These are phyloP conservation scores for Termitomyces sp. DNA, from an alignment of 768 basidiomycete genomes.

Conservation along the genomic window DNA sequence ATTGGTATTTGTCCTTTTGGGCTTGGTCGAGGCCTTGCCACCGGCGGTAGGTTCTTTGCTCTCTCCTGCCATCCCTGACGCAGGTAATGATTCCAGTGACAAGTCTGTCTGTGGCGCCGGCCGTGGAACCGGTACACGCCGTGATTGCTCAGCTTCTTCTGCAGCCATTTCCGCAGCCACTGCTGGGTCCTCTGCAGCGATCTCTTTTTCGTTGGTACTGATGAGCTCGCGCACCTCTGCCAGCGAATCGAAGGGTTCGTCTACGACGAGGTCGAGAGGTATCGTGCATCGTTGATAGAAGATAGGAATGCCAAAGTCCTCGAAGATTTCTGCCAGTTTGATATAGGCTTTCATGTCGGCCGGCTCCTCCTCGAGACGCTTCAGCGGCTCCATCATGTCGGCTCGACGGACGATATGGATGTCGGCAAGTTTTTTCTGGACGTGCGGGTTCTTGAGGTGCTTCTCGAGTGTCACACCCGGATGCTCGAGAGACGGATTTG, in stretches of 20 bases:
- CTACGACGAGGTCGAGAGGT: not conserved
- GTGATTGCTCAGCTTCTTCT: not conserved
- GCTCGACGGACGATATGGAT: not conserved
- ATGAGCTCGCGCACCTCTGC: not conserved
- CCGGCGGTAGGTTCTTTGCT: not conserved
- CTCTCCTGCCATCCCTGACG: not conserved
- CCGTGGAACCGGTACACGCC: too few species aligned
- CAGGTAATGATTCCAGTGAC: too few species aligned
- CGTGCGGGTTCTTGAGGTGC: not conserved
- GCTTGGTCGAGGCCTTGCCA: not conserved
- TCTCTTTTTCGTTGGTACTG: not conserved
- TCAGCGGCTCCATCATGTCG: not conserved
- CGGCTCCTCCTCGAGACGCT: not conserved
- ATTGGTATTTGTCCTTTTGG: too few species aligned
- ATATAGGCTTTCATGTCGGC: not conserved
- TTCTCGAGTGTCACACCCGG: not conserved
- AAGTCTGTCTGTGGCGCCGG: not conserved
- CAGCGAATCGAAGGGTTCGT: not conserved
- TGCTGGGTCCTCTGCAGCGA: not conserved
- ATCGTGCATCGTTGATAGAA: not conserved
- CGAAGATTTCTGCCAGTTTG: not conserved
- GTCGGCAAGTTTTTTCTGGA: not conserved
- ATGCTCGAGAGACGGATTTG: not conserved
- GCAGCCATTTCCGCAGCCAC: constrained; percentile 5
- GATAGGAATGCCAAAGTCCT: not conserved